These are phyloP conservation scores for Aspergillus tubingensis DNA, from an alignment of 2,329 filamentous ascomycete species.

Conservation along the genomic window DNA sequence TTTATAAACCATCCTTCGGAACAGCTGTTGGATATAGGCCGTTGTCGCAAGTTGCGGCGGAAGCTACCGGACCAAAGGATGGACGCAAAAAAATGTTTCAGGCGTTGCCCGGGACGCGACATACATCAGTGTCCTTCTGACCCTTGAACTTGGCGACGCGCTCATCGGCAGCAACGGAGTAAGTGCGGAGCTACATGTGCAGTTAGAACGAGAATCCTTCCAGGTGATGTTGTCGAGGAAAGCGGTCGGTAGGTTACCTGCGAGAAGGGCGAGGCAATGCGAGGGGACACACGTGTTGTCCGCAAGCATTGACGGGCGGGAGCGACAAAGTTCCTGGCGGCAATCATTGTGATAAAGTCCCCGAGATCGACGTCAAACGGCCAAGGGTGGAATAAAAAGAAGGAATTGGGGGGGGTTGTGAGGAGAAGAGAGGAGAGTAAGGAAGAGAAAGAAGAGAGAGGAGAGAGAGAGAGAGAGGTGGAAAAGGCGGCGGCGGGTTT, in stretches of 20 bases:
- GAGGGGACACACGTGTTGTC: slow-evolving; percentile 55
- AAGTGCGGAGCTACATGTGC: slow-evolving; percentile 60
- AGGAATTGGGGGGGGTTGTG: slow-evolving; percentile 18
- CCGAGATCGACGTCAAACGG: slow-evolving; percentile 21
- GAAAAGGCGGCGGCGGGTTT: slow-evolving; percentile 22
- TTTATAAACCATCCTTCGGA: slow-evolving; percentile 2
- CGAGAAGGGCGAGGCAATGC: slow-evolving; percentile 51
- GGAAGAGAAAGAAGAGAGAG: slow-evolving; percentile 26
- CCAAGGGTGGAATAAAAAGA: slow-evolving; percentile 16
- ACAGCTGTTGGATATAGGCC: not conserved
- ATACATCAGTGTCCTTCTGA: slow-evolving; percentile 81
- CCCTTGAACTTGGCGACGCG: slow-evolving; percentile 93
- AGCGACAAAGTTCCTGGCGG: slow-evolving; percentile 74
- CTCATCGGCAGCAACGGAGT: slow-evolving; percentile 56
- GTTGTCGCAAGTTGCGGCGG: slow-evolving; percentile 20
- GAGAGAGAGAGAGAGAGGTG: slow-evolving; percentile 17
- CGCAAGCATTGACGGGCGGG: slow-evolving; percentile 79
- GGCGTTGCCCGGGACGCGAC: slow-evolving; percentile 40
- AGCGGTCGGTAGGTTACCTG: slow-evolving; percentile 55
- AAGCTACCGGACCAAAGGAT: slow-evolving; percentile 29
- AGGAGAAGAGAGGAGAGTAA: slow-evolving; percentile 21
- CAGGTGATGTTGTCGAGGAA: slow-evolving; percentile 14
- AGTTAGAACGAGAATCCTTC: slow-evolving; percentile 24
- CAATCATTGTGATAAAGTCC: slow-evolving; percentile 68
- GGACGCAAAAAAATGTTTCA: slow-evolving; percentile 22